phyloP scores from a whole-genome alignment of 2,329 filamentous ascomycete species.

The Cercospora sp. region DNA sequence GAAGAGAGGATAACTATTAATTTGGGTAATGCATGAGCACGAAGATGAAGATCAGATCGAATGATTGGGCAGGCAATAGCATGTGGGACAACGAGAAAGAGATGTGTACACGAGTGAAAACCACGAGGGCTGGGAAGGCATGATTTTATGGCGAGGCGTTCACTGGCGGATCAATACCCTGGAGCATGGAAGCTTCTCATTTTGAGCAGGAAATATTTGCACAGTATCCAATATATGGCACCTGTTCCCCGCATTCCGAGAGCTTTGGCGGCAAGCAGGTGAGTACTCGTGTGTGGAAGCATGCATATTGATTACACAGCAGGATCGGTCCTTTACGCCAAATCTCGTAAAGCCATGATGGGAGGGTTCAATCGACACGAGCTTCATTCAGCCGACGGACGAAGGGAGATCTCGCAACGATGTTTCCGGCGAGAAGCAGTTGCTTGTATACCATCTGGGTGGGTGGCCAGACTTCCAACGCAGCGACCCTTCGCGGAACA shows the following conservation, averaged over 20 bases:
- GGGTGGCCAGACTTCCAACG: not conserved
- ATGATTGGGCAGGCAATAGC: not conserved
- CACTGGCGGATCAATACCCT: constrained; percentile 6
- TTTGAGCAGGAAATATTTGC: constrained; percentile 4
- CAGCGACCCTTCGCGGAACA: not conserved
- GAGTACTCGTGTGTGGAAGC: not conserved
- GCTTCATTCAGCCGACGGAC: not conserved
- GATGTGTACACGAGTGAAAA: constrained; percentile 1
- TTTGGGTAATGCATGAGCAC: not conserved
- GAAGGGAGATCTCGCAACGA: not conserved
- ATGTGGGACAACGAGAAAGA: not conserved
- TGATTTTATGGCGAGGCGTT: constrained; percentile 11
- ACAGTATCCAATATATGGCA: not conserved
- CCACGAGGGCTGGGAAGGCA: not conserved
- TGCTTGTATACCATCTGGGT: not conserved
- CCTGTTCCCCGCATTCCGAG: not conserved
- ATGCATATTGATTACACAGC: not conserved
- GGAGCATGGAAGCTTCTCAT: not conserved
- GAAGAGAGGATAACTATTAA: constrained; percentile 29
- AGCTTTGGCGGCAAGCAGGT: not conserved
- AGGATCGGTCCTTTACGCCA: not conserved
- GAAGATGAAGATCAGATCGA: not conserved
- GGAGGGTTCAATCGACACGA: not conserved
- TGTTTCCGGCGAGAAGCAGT: not conserved
- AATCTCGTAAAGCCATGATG: not conserved